Base-by-base conservation (phyloP, 805 yeast genomes). In the Candida xiaguanensis region DNA sequence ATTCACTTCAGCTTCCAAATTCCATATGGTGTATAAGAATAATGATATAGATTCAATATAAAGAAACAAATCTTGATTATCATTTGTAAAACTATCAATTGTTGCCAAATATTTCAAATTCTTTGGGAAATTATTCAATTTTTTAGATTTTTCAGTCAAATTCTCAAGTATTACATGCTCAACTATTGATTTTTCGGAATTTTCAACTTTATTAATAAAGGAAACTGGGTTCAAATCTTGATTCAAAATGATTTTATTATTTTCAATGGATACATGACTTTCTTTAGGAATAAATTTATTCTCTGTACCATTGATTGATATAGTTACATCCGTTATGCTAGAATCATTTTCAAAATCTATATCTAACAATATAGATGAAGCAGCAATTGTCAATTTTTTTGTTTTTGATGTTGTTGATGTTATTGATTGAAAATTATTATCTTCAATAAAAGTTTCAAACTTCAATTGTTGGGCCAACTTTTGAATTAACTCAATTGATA, bases 311-410 rank as follows among this genome's bases (percentile, higher is more conserved):
- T 37, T 37, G 56, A 62, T 61, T 0, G 73, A 67, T 30, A 67
- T 51, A 5, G 63, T 51, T 11, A 67, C 61, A 18, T 59, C 44
- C 8, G 58, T 43, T 6, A 65, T 57, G 4, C 36, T 45, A 6
- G 30, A 44, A 36, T 56, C 59, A 25, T 49, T 58, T 2, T 48
- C 36, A 37, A 63, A 65, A 39, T 68, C 74, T 20, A 68, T 56
- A 40, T 68, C 74, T 15, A 68, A 52, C 23, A 68, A 55, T 6
- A 67, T 61, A 14, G 59, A 52, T 2, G 68, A 55, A 8, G 73
- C 73, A 1, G 73, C 74, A 26, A 68, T 68, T 11, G 72, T 58
- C 35, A 68, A 52, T 38, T 72, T 50, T 31, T 59, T 60, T 22
- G 54, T 48, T 15, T 50, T n/a, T n/a, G n/a, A n/a, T n/a, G n/a